Percentiles rank a stretch among this genome's conserved stretches.
Evolutionary conservation across 768 basidiomycete genomes (phyloP).

Genomic region (Termitomyces sp.): DNA sequence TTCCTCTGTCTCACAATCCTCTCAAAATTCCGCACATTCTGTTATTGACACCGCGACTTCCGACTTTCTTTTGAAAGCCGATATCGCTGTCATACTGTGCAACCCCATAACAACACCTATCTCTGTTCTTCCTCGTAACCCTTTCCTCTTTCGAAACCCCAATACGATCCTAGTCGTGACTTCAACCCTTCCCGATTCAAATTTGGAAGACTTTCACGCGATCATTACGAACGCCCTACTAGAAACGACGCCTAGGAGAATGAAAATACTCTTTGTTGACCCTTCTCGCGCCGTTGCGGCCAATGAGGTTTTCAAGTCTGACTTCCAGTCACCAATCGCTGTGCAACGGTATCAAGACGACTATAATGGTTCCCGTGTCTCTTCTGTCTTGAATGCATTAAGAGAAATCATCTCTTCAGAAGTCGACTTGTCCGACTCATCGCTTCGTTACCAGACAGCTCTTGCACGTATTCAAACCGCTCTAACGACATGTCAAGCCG

Average conservation of each 20-base stretch:
- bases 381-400: constrained; percentile 38
- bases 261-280: constrained; percentile 43
- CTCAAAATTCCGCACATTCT: constrained; percentile 1
- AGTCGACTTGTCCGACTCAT: constrained; percentile 3
- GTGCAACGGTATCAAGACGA: constrained; percentile 64
- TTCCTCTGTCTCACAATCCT: constrained; percentile 9
- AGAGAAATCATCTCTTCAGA: constrained; percentile 16
- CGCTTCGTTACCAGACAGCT: constrained; percentile 30
- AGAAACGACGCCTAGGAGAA: constrained; percentile 15
- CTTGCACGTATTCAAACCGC: constrained; percentile 33
- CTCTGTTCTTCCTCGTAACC: constrained; percentile 25
- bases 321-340: constrained; percentile 38
- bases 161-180: constrained; percentile 41
- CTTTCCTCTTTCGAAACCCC: constrained; percentile 26
- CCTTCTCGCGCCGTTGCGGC: constrained; percentile 54
- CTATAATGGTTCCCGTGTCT: constrained; percentile 53
- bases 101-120: constrained; percentile 54
- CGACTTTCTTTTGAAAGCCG: constrained; percentile 34
- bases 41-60: constrained; percentile 6
- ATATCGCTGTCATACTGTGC: constrained; percentile 58
- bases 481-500: constrained; percentile 28
- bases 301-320: constrained; percentile 38
- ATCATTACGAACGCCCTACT: constrained; percentile 7
- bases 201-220: constrained; percentile 4
- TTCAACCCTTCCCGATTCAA: constrained; percentile 20